Conservation (phyloP, 148 eudicot genomes). For the Bassia scoparia region DNA sequence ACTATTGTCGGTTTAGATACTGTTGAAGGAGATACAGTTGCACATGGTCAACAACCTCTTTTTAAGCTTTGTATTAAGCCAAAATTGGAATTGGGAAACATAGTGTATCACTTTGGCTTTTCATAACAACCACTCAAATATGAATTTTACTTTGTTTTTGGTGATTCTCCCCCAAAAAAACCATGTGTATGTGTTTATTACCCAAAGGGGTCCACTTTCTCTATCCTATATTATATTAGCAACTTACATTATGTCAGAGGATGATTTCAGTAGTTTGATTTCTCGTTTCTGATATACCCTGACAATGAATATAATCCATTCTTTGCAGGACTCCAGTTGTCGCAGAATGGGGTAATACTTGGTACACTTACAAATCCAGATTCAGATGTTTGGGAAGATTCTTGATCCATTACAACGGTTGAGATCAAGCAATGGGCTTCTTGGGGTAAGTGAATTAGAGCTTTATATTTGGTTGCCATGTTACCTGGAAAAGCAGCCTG, state of each 20-base stretch:
- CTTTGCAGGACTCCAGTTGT: constrained; percentile 67
- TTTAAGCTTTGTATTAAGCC: constrained; percentile 72
- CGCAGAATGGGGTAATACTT: constrained; percentile 81
- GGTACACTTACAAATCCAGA: constrained; percentile 52
- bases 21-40: constrained; percentile 65
- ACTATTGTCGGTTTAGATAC: constrained; percentile 86
- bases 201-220: no score
- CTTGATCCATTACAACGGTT: constrained; percentile 70
- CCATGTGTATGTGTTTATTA: no score
- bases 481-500: neutral
- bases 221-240: no score
- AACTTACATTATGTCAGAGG: no score
- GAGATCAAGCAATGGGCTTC: constrained; percentile 62
- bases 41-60: constrained; percentile 65
- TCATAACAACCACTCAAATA: no score
- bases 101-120: no score
- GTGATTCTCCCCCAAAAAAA: no score
- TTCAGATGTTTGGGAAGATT: constrained; percentile 43
- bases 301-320: neutral
- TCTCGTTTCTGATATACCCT: constrained; percentile 1
- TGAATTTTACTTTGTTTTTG: no score
- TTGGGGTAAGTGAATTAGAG: constrained; percentile 52
- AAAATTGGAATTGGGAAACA: constrained; percentile 67
- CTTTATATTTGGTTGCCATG: neutral
- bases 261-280: no score